Conservation (phyloP, 805 yeast species). For the Candida qinlingensis region DNA sequence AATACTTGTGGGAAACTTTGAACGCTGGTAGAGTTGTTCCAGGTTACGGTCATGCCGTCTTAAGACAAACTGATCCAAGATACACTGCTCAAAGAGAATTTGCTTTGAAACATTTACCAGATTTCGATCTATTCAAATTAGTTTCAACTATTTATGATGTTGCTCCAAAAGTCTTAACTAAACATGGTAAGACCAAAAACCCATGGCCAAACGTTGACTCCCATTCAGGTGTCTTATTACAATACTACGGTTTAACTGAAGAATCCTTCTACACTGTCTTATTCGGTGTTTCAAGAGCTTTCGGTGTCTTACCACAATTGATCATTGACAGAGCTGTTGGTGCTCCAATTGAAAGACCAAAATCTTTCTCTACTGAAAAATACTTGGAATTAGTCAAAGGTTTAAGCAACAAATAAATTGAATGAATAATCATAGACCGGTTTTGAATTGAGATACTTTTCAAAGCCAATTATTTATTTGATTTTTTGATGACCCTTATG, state of each 20-base stretch:
- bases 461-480: background rate
- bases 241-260: slow-evolving; percentile 81
- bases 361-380: slow-evolving; percentile 91
- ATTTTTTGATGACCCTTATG: slow-evolving; percentile 13
- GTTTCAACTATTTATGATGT: slow-evolving; percentile 75
- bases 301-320: slow-evolving; percentile 82
- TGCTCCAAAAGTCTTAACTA: slow-evolving; percentile 74
- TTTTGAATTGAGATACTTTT: background rate
- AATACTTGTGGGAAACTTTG: slow-evolving; percentile 72
- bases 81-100: slow-evolving; percentile 82
- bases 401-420: slow-evolving; percentile 23
- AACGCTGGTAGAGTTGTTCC: slow-evolving; percentile 83
- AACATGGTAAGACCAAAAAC: slow-evolving; percentile 88
- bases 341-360: slow-evolving; percentile 82
- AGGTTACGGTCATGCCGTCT: slow-evolving; percentile 85
- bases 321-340: slow-evolving; percentile 82
- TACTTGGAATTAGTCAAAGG: slow-evolving; percentile 73
- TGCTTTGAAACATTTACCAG: slow-evolving; percentile 71
- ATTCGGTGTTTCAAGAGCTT: slow-evolving; percentile 83
- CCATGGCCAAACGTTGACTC: slow-evolving; percentile 93
- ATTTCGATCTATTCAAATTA: slow-evolving; percentile 71
- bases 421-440: background rate
- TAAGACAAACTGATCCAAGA: slow-evolving; percentile 86
- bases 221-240: slow-evolving; percentile 79
- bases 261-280: slow-evolving; percentile 79